phyloP scores from a whole-genome alignment of 78 protist genomes.

The slime mould (Dictyostelium discoideum) region DNA sequence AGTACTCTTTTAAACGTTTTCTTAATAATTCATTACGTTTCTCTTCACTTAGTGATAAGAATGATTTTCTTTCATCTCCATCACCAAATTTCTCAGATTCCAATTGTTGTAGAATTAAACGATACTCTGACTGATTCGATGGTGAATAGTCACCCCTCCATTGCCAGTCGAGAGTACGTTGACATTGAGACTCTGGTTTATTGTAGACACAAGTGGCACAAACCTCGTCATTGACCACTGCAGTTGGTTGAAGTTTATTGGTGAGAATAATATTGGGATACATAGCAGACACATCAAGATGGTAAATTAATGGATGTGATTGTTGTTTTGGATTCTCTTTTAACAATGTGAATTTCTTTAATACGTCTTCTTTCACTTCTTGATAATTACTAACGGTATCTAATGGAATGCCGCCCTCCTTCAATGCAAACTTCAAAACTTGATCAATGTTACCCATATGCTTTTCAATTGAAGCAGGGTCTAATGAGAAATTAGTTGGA shows the following conservation, averaged over 20 bases:
- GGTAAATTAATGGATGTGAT: constrained; percentile 96
- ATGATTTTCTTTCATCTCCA: constrained; percentile 37
- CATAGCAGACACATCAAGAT: constrained; percentile 99
- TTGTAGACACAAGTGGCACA: constrained; percentile 97
- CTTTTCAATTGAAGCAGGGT: constrained; percentile 48
- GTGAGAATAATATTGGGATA: constrained; percentile 99
- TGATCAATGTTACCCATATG: constrained; percentile 82
- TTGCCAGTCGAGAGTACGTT: constrained; percentile 92
- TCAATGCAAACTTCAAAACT: constrained; percentile 79
- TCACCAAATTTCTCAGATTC: constrained; percentile 85
- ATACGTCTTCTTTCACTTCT: constrained; percentile 77
- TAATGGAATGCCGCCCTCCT: constrained; percentile 31
- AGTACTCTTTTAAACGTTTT: constrained; percentile 90
- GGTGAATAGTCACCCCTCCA: constrained; percentile 96
- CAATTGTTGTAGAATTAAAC: constrained; percentile 77
- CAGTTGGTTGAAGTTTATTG: constrained; percentile 98
- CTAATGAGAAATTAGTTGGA: constrained; percentile 84
- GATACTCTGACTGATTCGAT: constrained; percentile 82
- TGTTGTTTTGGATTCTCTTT: constrained; percentile 81
- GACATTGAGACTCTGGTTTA: constrained; percentile 84
- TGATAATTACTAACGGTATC: constrained; percentile 82
- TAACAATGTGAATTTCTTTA: constrained; percentile 69
- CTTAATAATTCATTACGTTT: constrained; percentile 77
- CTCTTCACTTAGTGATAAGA: constrained; percentile 64
- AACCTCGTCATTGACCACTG: constrained; percentile 90